Evolutionary conservation across 2,329 filamentous ascomycete species (phyloP).

Genomic region (Fusarium pilosicola): DNA sequence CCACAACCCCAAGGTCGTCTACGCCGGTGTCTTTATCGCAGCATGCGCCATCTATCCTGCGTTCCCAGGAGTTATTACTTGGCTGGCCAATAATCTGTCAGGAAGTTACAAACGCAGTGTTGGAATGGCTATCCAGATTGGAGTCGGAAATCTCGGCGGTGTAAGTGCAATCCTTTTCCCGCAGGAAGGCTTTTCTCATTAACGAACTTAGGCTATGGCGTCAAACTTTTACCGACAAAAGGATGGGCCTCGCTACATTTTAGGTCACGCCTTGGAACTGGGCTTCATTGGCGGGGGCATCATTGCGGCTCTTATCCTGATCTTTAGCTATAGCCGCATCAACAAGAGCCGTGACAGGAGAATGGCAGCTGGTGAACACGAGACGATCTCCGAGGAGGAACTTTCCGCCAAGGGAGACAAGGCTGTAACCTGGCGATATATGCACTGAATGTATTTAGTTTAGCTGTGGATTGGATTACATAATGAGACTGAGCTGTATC

Average conservation of each 20-base stretch:
- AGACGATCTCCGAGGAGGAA: conserved; percentile 55
- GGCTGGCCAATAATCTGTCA: conserved; percentile 82
- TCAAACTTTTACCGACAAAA: conserved; percentile 74
- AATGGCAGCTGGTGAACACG: conserved; percentile 56
- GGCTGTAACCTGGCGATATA: conserved; percentile 71
- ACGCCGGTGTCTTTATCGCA: conserved; percentile 80
- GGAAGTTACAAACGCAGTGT: conserved; percentile 70
- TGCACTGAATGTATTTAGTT: conserved; percentile 50
- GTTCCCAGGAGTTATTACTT: conserved; percentile 81
- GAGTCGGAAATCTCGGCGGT: conserved; percentile 67
- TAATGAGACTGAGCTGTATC: not conserved
- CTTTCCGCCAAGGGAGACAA: conserved; percentile 69
- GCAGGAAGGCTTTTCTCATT: not conserved
- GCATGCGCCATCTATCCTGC: conserved; percentile 83
- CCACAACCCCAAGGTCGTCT: conserved; percentile 68
- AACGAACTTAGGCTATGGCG: conserved; percentile 66
- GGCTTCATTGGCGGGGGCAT: conserved; percentile 60
- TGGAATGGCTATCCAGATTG: conserved; percentile 73
- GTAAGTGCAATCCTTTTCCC: conserved; percentile 43
- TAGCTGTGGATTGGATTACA: not conserved
- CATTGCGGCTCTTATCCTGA: conserved; percentile 54
- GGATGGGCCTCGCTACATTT: conserved; percentile 59
- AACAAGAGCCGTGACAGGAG: conserved; percentile 67
- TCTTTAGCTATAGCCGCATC: conserved; percentile 63
- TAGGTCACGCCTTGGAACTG: conserved; percentile 62